phyloP scores from a whole-genome alignment of 495 filamentous ascomycete genomes.

The Cryomyces minteri region DNA sequence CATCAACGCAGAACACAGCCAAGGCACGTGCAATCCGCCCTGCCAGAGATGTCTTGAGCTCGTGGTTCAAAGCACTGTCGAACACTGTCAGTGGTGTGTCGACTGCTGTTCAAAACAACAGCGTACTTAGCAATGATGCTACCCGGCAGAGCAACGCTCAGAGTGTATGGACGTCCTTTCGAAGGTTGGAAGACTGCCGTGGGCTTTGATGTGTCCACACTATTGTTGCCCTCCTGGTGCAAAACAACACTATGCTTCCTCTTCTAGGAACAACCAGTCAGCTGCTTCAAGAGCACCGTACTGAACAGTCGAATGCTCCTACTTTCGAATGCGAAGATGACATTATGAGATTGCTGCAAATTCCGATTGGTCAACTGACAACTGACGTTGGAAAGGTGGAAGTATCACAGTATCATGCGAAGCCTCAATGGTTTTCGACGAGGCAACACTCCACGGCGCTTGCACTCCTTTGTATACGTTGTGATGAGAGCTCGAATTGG shows the following conservation, averaged over 20 bases:
- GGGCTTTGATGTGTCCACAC: slow-evolving; percentile 34
- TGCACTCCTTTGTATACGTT: no score
- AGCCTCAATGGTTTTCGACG: no score
- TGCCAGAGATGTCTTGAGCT: slow-evolving; percentile 44
- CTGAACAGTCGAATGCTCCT: no score
- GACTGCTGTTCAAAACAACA: not conserved
- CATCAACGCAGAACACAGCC: slow-evolving; percentile 61
- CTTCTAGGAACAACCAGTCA: slow-evolving; percentile 6
- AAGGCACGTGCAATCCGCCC: slow-evolving; percentile 52
- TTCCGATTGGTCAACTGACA: no score
- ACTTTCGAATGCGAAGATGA: no score
- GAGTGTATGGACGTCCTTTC: slow-evolving; percentile 26
- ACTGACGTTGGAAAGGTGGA: no score
- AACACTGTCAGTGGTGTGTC: not conserved
- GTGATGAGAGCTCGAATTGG: no score
- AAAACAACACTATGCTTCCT: slow-evolving; percentile 9
- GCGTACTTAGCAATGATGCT: slow-evolving; percentile 39
- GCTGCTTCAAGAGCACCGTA: no score
- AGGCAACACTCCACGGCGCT: no score
- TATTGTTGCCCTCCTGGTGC: not conserved
- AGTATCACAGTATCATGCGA: no score
- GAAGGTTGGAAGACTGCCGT: slow-evolving; percentile 34
- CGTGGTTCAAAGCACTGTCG: slow-evolving; percentile 34
- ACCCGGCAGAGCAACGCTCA: slow-evolving; percentile 39
- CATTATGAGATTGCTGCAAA: no score